Evolutionary conservation across 169 alveolate species (phyloP).

Genomic region (Amoebophrya sp.): DNA sequence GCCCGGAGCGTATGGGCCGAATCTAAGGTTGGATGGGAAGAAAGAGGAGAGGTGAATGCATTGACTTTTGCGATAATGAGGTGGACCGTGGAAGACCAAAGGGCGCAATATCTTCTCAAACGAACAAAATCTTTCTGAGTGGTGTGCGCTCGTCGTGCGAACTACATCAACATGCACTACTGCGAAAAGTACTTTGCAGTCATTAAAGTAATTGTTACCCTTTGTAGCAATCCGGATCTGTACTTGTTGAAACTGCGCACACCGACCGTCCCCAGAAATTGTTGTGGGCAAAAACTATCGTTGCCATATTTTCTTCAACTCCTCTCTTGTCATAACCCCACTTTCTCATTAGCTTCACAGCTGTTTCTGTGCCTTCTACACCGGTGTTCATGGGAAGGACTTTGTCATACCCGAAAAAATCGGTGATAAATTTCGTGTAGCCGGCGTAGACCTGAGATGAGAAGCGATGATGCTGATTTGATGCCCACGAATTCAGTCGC

Average conservation of each 20-base stretch:
- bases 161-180: too few relatives aligned
- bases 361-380: conserved; percentile 76
- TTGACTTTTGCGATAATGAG: too few relatives aligned
- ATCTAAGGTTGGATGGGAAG: too few relatives aligned
- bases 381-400: conserved; percentile 81
- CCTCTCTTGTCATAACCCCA: conserved; percentile 84
- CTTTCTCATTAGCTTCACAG: conserved; percentile 77
- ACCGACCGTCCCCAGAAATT: conserved; percentile 86
- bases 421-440: conserved; percentile 63
- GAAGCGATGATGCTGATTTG: too few relatives aligned
- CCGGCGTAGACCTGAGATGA: conserved; percentile 51
- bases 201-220: too few relatives aligned
- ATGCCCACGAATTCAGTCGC: too few relatives aligned
- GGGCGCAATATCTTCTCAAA: too few relatives aligned
- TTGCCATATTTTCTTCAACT: conserved; percentile 70
- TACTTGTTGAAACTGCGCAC: conserved; percentile 78
- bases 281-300: conserved; percentile 61
- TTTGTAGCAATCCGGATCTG: conserved; percentile 71
- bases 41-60: too few relatives aligned
- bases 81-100: too few relatives aligned
- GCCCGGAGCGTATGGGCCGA: conserved; percentile 60
- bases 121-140: too few relatives aligned
- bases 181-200: too few relatives aligned
- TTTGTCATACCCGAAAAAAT: conserved; percentile 59
- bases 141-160: too few relatives aligned